These are phyloP conservation scores for Saccharomycopsis fibuligera DNA, from an alignment of 805 yeast genomes.

Conservation along the genomic window DNA sequence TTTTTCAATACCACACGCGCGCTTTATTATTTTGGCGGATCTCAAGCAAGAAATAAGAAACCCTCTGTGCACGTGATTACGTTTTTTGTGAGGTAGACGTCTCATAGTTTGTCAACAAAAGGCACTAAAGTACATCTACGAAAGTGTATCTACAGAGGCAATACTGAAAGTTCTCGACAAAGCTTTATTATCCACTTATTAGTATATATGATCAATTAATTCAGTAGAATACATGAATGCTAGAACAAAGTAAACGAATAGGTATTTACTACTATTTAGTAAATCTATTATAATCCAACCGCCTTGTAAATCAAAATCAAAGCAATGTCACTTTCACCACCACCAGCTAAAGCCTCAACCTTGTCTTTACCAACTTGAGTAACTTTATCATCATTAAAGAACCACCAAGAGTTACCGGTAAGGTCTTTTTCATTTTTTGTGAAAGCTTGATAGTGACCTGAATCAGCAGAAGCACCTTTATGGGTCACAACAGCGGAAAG, in stretches of 20 bases:
- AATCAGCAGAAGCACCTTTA: slow-evolving; percentile 91
- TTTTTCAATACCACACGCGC: too few species aligned
- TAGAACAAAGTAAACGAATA: neutral
- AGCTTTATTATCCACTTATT: too few species aligned
- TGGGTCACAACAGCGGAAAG: slow-evolving; percentile 82
- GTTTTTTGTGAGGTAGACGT: too few species aligned
- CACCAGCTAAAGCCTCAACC: slow-evolving; percentile 85
- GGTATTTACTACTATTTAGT: neutral
- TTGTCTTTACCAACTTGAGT: slow-evolving; percentile 69
- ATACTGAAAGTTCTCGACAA: too few species aligned
- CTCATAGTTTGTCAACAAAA: too few species aligned
- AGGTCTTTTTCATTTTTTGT: slow-evolving; percentile 61
- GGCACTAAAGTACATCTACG: too few species aligned
- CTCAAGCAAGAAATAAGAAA: too few species aligned
- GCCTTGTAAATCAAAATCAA: slow-evolving; percentile 82
- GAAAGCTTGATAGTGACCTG: slow-evolving; percentile 95
- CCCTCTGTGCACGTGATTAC: too few species aligned
- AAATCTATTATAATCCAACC: slow-evolving; percentile 34
- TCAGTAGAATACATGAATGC: too few species aligned
- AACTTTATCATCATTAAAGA: slow-evolving; percentile 90
- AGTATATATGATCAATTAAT: too few species aligned
- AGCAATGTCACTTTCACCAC: slow-evolving; percentile 97
- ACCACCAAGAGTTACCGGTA: slow-evolving; percentile 81
- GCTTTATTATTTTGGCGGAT: too few species aligned
- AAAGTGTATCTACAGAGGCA: too few species aligned